Conservation (phyloP, 345 rosid species). For the Lepidium aucheri region DNA sequence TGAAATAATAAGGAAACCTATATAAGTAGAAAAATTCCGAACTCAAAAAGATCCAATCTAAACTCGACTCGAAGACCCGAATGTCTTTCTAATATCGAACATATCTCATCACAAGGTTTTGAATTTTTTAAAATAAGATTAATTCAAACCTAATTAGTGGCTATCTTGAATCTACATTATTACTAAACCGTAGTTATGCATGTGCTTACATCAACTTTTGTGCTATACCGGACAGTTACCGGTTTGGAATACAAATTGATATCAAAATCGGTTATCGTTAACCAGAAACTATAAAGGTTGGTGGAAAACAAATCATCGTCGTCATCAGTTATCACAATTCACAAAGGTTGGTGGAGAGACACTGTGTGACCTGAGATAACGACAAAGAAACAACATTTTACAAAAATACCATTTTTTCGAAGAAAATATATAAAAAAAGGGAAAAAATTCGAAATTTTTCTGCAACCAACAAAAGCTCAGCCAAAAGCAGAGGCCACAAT, state of each 20-base stretch:
- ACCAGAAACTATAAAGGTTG: not conserved
- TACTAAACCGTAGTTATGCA: not conserved
- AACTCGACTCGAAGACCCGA: no score
- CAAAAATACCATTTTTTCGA: not conserved
- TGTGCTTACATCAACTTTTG: no score
- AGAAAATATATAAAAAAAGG: constrained; percentile 2
- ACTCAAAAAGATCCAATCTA: no score
- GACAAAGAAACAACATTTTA: constrained; percentile 1
- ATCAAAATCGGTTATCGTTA: not conserved
- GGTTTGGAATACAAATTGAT: not conserved
- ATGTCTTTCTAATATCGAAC: no score
- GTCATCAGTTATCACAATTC: not conserved
- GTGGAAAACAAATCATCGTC: not conserved
- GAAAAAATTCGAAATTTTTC: constrained; percentile 17
- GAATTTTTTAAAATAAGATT: no score
- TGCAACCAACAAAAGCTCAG: constrained; percentile 37
- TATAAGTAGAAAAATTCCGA: no score
- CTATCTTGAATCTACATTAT: not conserved
- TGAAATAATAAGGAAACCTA: no score
- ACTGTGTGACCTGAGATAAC: not conserved
- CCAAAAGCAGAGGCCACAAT: constrained; percentile 29
- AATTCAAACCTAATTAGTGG: not conserved
- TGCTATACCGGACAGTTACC: not conserved
- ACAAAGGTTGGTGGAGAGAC: constrained; percentile 19
- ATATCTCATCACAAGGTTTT: no score